Percentiles rank a stretch among this genome's conserved stretches.
These are phyloP conservation scores for Ogataea nakhonphanomensis DNA, from an alignment of 805 yeast genomes.

Conservation along the genomic window DNA sequence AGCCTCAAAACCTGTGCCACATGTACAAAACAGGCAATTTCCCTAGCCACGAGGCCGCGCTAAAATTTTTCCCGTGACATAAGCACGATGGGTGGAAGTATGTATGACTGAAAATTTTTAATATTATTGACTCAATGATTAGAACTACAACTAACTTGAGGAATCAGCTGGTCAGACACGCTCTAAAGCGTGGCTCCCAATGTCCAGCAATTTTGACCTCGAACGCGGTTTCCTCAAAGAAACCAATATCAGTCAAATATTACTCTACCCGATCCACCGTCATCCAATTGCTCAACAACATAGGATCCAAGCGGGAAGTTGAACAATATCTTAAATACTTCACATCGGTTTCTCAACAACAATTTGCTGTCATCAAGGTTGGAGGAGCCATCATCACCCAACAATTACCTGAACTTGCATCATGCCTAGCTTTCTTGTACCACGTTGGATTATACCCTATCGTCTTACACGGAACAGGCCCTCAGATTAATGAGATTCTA, in stretches of 20 bases:
- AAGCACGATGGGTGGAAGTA: not conserved
- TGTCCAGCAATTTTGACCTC: conserved; percentile 9
- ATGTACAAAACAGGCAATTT: conserved; percentile 12
- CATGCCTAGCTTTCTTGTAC: conserved; percentile 91
- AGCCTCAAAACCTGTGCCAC: not conserved
- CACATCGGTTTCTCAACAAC: conserved; percentile 94
- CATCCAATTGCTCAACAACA: conserved; percentile 89
- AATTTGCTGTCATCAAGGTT: conserved; percentile 96
- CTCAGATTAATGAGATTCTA: conserved; percentile 91
- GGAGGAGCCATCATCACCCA: conserved; percentile 99
- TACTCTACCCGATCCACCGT: conserved; percentile 90
- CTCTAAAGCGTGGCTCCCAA: conserved; percentile 19
- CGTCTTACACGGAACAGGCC: conserved; percentile 97
- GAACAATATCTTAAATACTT: conserved; percentile 96
- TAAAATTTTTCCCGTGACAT: conserved; percentile 10
- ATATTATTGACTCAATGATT: conserved; percentile 10
- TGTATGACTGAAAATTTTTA: conserved; percentile 11
- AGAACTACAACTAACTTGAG: conserved; percentile 13
- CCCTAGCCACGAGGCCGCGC: conserved; percentile 16
- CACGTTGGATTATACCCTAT: conserved; percentile 97
- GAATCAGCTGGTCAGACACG: conserved; percentile 24
- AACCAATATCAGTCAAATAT: conserved; percentile 17
- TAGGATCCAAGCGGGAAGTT: conserved; percentile 96
- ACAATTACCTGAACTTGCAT: conserved; percentile 87
- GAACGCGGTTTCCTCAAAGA: conserved; percentile 1